Evolutionary conservation across 2,329 filamentous ascomycete species (phyloP), one percentile per base, ranked within the genome.

Genomic region (Bipolaris bicolor): DNA sequence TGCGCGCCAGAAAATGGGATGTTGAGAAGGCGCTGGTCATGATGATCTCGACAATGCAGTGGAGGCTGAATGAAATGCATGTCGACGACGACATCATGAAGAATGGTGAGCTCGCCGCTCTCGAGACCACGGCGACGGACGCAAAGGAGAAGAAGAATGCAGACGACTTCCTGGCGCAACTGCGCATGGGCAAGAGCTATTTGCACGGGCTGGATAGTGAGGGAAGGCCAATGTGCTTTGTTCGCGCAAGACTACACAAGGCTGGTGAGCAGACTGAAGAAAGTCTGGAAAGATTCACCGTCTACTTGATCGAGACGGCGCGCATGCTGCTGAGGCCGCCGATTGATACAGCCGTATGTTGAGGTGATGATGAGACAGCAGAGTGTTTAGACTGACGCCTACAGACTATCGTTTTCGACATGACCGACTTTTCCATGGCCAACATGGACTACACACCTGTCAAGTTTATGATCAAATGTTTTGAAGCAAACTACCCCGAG

Each of bases 391-490:
- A 24, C 29, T 43, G 39, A 54, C 39, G n/a, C 37, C 7, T 13
- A 9, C 58, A 96, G 91, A 95, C 91, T 40, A 86, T 99, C 62
- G 80, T 99, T 45, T 99, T 99, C 72, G 95, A 99, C 76, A 94
- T 99, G 91, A 96, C 91, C 7, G 87, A 89, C 61, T 98, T 98
- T 76, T 90, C 90, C 16, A 83, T 98, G 80, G 89, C 93, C 15
- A 99, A 99, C 78, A 98, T 99, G 95, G 95, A 99, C 76, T 98
- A 98, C 76, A 86, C 90, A 0, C 94, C 95, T 1, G 91, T 99
- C 55, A 99, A 97, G 72, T 99, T 98, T 79, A 97, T 99, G 90
- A 97, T 99, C 77, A 96, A 97, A 78, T 97, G 93, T 77, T 99
- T 99, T 73, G 95, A 99, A 80, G 95, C 95, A 58, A 98, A 99